phyloP scores from a whole-genome alignment of 108 stramenopile genomes.

The Nitzschia inconspicua region DNA sequence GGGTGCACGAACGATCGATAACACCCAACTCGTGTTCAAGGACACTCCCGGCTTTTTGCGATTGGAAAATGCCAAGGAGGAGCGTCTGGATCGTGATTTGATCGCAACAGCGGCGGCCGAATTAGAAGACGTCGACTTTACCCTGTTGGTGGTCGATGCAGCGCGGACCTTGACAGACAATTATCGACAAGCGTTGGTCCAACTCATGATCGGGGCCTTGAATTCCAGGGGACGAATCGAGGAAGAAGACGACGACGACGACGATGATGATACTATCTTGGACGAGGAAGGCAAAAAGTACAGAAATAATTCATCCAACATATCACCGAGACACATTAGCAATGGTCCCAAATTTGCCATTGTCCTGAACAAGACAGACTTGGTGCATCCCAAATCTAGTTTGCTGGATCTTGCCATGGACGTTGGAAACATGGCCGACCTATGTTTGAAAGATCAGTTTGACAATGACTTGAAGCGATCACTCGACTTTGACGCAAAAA shows the following conservation, averaged over 20 bases:
- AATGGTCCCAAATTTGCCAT: slow-evolving; percentile 58
- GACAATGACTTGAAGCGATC: slow-evolving; percentile 7
- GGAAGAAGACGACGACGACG: slow-evolving; percentile 27
- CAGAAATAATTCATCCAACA: not conserved
- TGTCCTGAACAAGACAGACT: slow-evolving; percentile 90
- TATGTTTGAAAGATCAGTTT: slow-evolving; percentile 31
- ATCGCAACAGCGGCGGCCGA: slow-evolving; percentile 55
- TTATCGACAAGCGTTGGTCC: slow-evolving; percentile 55
- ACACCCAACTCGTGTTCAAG: slow-evolving; percentile 83
- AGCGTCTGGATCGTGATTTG: slow-evolving; percentile 60
- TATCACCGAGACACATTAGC: not conserved
- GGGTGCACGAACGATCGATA: slow-evolving; percentile 71
- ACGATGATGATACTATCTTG: not conserved
- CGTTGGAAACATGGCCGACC: slow-evolving; percentile 71
- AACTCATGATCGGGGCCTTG: slow-evolving; percentile 61
- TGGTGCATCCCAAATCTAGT: slow-evolving; percentile 82
- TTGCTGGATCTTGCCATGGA: slow-evolving; percentile 70
- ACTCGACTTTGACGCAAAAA: slow-evolving; percentile 19
- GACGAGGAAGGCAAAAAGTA: not conserved
- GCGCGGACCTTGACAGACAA: slow-evolving; percentile 60
- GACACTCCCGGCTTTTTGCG: slow-evolving; percentile 92
- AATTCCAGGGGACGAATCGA: slow-evolving; percentile 58
- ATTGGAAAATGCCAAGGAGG: slow-evolving; percentile 47
- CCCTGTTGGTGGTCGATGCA: slow-evolving; percentile 85
- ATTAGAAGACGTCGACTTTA: slow-evolving; percentile 71